These are phyloP conservation scores for Magnaporthiopsis poae DNA, from an alignment of 2,329 filamentous ascomycete genomes.

Conservation along the genomic window DNA sequence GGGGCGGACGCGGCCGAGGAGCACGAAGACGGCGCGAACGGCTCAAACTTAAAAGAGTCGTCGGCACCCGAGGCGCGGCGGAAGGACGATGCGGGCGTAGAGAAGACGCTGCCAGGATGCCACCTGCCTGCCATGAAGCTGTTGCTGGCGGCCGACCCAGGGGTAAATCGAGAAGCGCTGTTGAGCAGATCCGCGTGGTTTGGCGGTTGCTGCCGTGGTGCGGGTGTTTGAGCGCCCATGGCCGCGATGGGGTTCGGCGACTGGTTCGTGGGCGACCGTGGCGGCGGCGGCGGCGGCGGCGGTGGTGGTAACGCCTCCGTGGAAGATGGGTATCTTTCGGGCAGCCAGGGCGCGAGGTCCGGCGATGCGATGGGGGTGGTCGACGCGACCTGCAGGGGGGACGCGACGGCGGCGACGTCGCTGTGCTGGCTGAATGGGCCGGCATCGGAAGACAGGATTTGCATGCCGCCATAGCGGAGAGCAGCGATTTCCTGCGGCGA, in stretches of 20 bases:
- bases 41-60: constrained; percentile 36
- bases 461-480: constrained; percentile 45
- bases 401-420: constrained; percentile 3
- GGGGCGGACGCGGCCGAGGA: constrained; percentile 29
- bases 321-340: constrained; percentile 8
- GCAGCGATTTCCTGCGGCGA: constrained; percentile 65
- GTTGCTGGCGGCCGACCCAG: constrained; percentile 22
- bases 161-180: constrained; percentile 27
- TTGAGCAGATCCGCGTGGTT: not conserved
- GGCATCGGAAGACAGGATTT: constrained; percentile 39
- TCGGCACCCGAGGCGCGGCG: constrained; percentile 22
- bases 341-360: constrained; percentile 16
- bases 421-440: constrained; percentile 15
- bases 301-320: not conserved
- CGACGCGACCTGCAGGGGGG: constrained; percentile 6
- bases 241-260: constrained; percentile 1
- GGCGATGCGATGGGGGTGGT: constrained; percentile 16
- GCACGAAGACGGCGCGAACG: constrained; percentile 33
- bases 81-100: constrained; percentile 33
- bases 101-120: constrained; percentile 43
- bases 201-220: constrained; percentile 6
- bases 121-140: constrained; percentile 47
- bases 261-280: not conserved
- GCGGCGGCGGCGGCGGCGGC: not conserved
- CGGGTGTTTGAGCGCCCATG: constrained; percentile 9